These are phyloP conservation scores for Claviceps humidiphila DNA, from an alignment of 2,329 filamentous ascomycete species.

Conservation along the genomic window DNA sequence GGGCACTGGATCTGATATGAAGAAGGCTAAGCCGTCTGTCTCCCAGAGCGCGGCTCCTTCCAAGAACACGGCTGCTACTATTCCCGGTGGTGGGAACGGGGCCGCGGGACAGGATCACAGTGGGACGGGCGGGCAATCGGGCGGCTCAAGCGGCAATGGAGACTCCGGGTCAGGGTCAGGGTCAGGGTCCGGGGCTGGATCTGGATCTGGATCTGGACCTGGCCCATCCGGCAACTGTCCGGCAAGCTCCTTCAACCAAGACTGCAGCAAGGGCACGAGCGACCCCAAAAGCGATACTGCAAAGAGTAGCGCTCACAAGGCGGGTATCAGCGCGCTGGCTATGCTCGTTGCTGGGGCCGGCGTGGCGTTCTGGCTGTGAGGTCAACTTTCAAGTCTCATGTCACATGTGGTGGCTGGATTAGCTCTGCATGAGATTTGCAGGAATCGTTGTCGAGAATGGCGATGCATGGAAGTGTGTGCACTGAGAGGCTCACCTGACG, in stretches of 20 bases:
- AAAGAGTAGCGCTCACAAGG: slow-evolving; percentile 19
- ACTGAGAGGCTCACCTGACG: too few relatives aligned
- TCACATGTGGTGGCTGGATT: too few relatives aligned
- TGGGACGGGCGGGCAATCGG: background rate
- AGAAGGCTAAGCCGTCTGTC: slow-evolving; percentile 23
- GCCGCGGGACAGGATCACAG: slow-evolving; percentile 13
- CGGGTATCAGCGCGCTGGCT: slow-evolving; percentile 23
- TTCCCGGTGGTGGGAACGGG: slow-evolving; percentile 18
- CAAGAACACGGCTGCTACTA: slow-evolving; percentile 13
- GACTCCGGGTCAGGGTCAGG: slow-evolving; percentile 12
- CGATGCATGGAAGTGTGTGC: too few relatives aligned
- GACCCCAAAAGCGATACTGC: slow-evolving; percentile 13
- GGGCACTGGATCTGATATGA: slow-evolving; percentile 69
- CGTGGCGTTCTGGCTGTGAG: slow-evolving; percentile 23
- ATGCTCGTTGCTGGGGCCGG: slow-evolving; percentile 23
- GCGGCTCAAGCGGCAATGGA: slow-evolving; percentile 9
- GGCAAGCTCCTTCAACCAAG: slow-evolving; percentile 26
- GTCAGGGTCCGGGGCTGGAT: too few relatives aligned
- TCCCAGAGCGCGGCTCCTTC: slow-evolving; percentile 9
- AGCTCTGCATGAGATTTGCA: too few relatives aligned
- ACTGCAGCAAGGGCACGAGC: slow-evolving; percentile 17
- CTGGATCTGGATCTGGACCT: too few relatives aligned
- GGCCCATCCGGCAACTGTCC: slow-evolving; percentile 18
- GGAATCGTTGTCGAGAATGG: too few relatives aligned
- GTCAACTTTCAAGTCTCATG: too few relatives aligned